Percentiles rank a stretch among this genome's conserved stretches.
Evolutionary conservation across 192 early-diverging fungal genomes (phyloP).

Genomic region (Dimargaris xerosporica): DNA sequence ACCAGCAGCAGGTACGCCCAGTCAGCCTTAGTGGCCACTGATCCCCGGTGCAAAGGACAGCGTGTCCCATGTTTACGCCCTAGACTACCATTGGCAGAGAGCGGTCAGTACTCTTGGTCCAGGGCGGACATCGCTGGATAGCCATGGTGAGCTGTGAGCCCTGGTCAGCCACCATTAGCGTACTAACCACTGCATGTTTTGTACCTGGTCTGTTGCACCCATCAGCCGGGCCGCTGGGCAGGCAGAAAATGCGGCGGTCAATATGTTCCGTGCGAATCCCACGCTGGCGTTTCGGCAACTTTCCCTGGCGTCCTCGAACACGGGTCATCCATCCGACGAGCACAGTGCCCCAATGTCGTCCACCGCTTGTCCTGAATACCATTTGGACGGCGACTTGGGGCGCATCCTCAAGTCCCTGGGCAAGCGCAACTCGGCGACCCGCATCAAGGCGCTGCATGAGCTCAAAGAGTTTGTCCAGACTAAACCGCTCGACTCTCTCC

Average conservation of each 20-base stretch:
- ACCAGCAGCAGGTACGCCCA: background rate
- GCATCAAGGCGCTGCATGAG: slow-evolving; percentile 1
- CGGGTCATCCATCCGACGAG: background rate
- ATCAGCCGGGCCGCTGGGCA: background rate
- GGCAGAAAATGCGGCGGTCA: background rate
- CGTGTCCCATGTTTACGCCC: background rate
- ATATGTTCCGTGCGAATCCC: slow-evolving; percentile 8
- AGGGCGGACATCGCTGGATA: background rate
- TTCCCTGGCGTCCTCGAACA: background rate
- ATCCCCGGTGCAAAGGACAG: background rate
- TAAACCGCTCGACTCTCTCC: no score
- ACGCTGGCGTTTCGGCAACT: slow-evolving; percentile 7
- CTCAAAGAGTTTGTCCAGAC: no score
- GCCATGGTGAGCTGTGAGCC: background rate
- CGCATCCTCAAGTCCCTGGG: background rate
- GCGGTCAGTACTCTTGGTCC: background rate
- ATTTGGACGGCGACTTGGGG: background rate
- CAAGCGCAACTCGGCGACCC: background rate
- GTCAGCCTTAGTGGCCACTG: background rate
- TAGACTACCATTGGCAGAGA: background rate
- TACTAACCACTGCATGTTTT: background rate
- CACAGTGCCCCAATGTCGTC: background rate
- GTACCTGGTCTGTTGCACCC: background rate
- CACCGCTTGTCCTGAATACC: background rate
- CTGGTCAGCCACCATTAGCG: background rate